Conservation (phyloP, 148 eudicot genomes). For the Rhododendron molle region DNA sequence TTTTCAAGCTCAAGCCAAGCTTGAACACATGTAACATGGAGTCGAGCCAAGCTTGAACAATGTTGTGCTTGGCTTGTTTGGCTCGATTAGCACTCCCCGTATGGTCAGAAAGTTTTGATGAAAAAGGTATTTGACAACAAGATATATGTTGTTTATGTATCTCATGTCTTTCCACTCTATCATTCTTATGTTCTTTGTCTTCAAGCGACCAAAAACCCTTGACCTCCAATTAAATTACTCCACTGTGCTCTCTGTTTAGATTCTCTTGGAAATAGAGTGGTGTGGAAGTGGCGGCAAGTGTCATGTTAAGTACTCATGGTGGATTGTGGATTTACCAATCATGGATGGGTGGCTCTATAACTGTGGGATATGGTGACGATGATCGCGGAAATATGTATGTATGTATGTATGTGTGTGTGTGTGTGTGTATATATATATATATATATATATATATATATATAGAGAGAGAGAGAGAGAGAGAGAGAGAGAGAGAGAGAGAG, state of each 20-base stretch:
- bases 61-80: too few relatives aligned
- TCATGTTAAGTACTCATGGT: not conserved
- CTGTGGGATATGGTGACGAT: not conserved
- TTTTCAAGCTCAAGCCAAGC: too few relatives aligned
- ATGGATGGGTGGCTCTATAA: not conserved
- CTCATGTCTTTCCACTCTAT: not conserved
- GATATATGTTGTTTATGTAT: not conserved
- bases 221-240: not conserved
- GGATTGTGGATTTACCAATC: not conserved
- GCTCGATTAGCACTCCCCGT: too few relatives aligned
- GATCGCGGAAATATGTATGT: not conserved
- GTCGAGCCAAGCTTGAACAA: too few relatives aligned
- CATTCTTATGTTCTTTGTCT: not conserved
- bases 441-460: too few relatives aligned
- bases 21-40: too few relatives aligned
- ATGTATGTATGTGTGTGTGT: too few relatives aligned
- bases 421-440: too few relatives aligned
- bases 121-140: not conserved
- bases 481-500: too few relatives aligned
- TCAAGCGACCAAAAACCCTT: not conserved
- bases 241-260: not conserved
- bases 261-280: not conserved
- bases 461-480: too few relatives aligned
- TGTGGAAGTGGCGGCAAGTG: not conserved
- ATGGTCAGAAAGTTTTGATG: not conserved